These are phyloP conservation scores for Cichorium intybus DNA, from an alignment of 140 eudicot species.

Conservation along the genomic window DNA sequence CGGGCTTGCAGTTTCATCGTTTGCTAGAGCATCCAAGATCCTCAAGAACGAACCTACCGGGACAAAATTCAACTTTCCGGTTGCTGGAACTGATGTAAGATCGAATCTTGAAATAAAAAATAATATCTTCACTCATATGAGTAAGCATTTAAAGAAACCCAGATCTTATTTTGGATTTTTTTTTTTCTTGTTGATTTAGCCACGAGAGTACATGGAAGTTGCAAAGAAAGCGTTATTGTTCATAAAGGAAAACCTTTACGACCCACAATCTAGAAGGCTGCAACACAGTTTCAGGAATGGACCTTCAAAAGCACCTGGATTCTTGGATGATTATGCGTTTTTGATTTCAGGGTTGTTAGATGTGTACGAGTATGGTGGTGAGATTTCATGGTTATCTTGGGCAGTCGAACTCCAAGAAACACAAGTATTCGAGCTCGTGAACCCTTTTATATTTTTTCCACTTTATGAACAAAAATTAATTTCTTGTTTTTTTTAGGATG, in stretches of 20 bases:
- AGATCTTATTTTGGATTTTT: background rate
- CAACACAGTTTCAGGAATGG: constrained; percentile 87
- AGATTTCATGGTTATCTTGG: constrained; percentile 71
- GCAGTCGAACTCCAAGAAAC: constrained; percentile 84
- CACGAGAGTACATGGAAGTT: constrained; percentile 74
- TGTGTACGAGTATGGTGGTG: constrained; percentile 82
- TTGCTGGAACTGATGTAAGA: constrained; percentile 65
- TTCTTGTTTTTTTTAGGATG: constrained; percentile 45
- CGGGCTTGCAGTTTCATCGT: constrained; percentile 80
- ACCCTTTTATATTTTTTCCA: background rate
- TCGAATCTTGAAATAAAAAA: background rate
- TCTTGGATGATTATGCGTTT: constrained; percentile 89
- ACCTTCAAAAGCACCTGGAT: constrained; percentile 98
- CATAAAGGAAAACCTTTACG: constrained; percentile 66
- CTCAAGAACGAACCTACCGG: constrained; percentile 61
- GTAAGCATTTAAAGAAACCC: background rate
- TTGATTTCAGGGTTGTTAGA: constrained; percentile 78
- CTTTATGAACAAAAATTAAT: background rate
- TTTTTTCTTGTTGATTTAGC: constrained; percentile 31
- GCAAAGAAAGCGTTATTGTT: constrained; percentile 74
- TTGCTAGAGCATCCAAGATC: constrained; percentile 88
- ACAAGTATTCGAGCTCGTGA: constrained; percentile 45
- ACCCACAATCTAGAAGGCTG: constrained; percentile 50
- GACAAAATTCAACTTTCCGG: constrained; percentile 62
- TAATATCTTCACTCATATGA: background rate